Evolutionary conservation across 2,329 filamentous ascomycete species (phyloP).

Genomic region (Aspergillus hiratsukae): DNA sequence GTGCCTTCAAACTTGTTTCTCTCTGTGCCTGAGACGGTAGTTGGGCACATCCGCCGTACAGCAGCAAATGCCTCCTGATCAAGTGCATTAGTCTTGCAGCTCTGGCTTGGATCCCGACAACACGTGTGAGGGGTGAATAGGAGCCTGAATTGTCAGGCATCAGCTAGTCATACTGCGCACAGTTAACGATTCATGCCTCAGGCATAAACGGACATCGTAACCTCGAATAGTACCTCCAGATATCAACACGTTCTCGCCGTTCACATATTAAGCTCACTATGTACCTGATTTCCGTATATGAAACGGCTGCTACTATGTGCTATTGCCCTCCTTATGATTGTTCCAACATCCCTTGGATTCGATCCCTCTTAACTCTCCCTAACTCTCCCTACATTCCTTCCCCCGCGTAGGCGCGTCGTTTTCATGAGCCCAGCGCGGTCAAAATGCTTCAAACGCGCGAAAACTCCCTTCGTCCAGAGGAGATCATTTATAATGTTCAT

Average conservation of each 20-base stretch:
- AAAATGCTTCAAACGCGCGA: neutral
- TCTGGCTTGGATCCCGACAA: too few relatives aligned
- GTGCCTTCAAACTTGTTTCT: neutral
- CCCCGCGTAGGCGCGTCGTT: neutral
- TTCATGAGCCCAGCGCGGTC: neutral
- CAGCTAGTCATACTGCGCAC: neutral
- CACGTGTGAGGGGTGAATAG: too few relatives aligned
- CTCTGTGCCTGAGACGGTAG: neutral
- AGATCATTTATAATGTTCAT: neutral
- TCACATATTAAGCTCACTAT: neutral
- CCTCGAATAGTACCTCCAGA: neutral
- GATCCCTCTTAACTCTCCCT: neutral
- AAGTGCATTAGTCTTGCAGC: neutral
- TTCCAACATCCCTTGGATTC: neutral
- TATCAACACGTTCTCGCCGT: neutral
- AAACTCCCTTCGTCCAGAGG: neutral
- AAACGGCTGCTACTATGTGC: neutral
- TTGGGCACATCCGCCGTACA: neutral
- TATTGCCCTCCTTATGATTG: neutral
- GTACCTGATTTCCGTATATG: neutral
- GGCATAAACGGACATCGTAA: neutral
- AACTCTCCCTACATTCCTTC: neutral
- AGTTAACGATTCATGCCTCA: too few relatives aligned
- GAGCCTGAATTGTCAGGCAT: neutral
- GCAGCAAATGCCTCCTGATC: neutral